A percentile compares a stretch with the other conserved stretches of the same genome.
phyloP scores from a whole-genome alignment of 108 stramenopile species.

The Cyclostephanos tholiformis region DNA sequence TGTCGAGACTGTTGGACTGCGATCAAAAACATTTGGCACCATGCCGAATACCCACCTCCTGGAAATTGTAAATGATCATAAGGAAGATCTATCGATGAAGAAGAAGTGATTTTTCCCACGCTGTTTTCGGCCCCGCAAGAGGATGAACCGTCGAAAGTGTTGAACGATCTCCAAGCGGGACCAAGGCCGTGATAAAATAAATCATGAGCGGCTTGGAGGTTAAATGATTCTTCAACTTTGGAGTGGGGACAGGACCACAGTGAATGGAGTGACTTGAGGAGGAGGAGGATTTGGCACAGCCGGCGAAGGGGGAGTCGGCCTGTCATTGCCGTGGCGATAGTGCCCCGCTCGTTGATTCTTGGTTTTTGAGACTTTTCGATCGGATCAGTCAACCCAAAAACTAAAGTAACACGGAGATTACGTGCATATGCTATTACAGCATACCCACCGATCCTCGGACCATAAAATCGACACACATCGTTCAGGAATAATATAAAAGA shows the following conservation, averaged over 20 bases:
- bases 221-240: conserved; percentile 99
- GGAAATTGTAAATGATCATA: conserved; percentile 80
- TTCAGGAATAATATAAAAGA: too few relatives aligned
- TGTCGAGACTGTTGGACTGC: neutral
- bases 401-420: too few relatives aligned
- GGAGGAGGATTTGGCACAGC: conserved; percentile 22
- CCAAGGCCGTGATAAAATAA: conserved; percentile 74
- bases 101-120: neutral
- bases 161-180: conserved; percentile 45
- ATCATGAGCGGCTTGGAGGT: conserved; percentile 96
- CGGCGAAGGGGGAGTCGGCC: conserved; percentile 4
- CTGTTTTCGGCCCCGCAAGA: conserved; percentile 11
- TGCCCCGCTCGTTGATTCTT: neutral
- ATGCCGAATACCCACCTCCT: conserved; percentile 26
- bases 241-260: conserved; percentile 84
- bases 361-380: neutral
- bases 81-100: conserved; percentile 23
- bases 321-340: neutral
- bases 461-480: too few relatives aligned
- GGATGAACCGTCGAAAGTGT: neutral
- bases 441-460: too few relatives aligned
- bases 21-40: neutral
- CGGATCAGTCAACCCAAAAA: too few relatives aligned
- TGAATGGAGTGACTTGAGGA: conserved; percentile 46
- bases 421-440: too few relatives aligned